Evolutionary conservation across 805 yeast genomes (phyloP).

Genomic region (Ogataea pilisensis): DNA sequence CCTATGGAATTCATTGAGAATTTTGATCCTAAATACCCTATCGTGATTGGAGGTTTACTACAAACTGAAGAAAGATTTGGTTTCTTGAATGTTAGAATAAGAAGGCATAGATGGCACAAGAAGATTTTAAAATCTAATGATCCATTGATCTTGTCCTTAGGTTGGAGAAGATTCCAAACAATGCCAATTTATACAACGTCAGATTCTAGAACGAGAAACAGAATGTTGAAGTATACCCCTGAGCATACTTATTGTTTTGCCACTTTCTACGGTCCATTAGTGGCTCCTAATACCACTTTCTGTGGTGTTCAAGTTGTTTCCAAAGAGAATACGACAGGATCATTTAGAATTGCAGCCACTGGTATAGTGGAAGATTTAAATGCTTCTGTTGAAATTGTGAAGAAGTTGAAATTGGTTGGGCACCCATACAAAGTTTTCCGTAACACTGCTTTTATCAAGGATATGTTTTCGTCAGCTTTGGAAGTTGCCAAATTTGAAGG

Average conservation of each 20-base stretch:
- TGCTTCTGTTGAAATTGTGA: constrained; percentile 85
- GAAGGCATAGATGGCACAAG: constrained; percentile 99
- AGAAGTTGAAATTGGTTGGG: constrained; percentile 92
- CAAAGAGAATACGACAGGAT: constrained; percentile 76
- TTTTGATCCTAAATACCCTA: constrained; percentile 80
- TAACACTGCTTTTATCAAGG: constrained; percentile 95
- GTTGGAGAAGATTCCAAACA: constrained; percentile 99
- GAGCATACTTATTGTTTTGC: constrained; percentile 97
- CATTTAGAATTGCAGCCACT: constrained; percentile 93
- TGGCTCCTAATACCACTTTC: constrained; percentile 95
- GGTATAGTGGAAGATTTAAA: constrained; percentile 95
- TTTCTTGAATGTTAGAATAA: constrained; percentile 83
- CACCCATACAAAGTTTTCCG: constrained; percentile 89
- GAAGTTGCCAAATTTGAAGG: constrained; percentile 99
- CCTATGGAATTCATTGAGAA: constrained; percentile 90
- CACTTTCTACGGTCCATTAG: constrained; percentile 94
- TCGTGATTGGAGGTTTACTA: constrained; percentile 85
- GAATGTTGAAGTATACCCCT: constrained; percentile 97
- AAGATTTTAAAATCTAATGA: constrained; percentile 93
- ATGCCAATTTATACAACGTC: constrained; percentile 93
- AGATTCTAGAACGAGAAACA: constrained; percentile 94
- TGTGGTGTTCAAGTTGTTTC: constrained; percentile 92
- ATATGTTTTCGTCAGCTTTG: constrained; percentile 87
- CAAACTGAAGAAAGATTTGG: constrained; percentile 93
- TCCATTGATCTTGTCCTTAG: constrained; percentile 87